Percentiles rank a stretch among this genome's conserved stretches.
These are phyloP conservation scores for Cutaneotrichosporon mucoides DNA, from an alignment of 1,284 basidiomycete species.

Conservation along the genomic window DNA sequence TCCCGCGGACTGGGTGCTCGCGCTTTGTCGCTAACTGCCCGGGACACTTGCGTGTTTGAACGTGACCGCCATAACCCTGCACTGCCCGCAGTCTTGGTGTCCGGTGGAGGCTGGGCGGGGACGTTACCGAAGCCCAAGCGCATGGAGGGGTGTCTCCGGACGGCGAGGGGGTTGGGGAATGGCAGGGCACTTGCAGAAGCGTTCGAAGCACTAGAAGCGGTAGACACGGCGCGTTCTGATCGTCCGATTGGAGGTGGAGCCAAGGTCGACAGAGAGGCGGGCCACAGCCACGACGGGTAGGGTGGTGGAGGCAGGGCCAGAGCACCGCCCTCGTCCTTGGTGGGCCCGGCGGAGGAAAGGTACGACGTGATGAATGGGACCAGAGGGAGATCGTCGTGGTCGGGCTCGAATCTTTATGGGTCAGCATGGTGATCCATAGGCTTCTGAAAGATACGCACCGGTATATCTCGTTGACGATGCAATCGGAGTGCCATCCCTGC, in stretches of 20 bases:
- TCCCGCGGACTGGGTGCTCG: neutral
- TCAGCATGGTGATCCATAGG: too few relatives aligned
- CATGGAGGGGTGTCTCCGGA: slow-evolving; percentile 42
- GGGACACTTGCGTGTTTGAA: slow-evolving; percentile 1
- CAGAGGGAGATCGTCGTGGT: slow-evolving; percentile 42
- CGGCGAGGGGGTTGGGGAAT: slow-evolving; percentile 39
- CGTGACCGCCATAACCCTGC: slow-evolving; percentile 1
- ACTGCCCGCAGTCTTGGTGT: neutral
- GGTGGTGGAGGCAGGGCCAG: slow-evolving; percentile 35
- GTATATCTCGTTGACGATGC: slow-evolving; percentile 40
- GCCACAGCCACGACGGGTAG: slow-evolving; percentile 44
- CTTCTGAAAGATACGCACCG: slow-evolving; percentile 17
- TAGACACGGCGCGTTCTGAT: slow-evolving; percentile 10
- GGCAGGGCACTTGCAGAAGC: slow-evolving; percentile 19
- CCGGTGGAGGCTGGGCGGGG: slow-evolving; percentile 10
- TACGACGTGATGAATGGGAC: slow-evolving; percentile 38
- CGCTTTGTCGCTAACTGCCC: slow-evolving; percentile 4
- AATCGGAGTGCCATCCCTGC: slow-evolving; percentile 43
- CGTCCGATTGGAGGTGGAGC: neutral
- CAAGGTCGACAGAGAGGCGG: neutral
- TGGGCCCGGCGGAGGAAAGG: slow-evolving; percentile 17
- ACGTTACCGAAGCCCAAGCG: slow-evolving; percentile 23
- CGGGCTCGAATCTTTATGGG: slow-evolving; percentile 35
- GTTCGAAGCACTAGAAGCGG: slow-evolving; percentile 7
- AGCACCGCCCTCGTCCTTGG: slow-evolving; percentile 18